Percentiles rank a stretch among this genome's conserved stretches.
Evolutionary conservation across 2,329 filamentous ascomycete species (phyloP).

Genomic region (Cercospora sp.): DNA sequence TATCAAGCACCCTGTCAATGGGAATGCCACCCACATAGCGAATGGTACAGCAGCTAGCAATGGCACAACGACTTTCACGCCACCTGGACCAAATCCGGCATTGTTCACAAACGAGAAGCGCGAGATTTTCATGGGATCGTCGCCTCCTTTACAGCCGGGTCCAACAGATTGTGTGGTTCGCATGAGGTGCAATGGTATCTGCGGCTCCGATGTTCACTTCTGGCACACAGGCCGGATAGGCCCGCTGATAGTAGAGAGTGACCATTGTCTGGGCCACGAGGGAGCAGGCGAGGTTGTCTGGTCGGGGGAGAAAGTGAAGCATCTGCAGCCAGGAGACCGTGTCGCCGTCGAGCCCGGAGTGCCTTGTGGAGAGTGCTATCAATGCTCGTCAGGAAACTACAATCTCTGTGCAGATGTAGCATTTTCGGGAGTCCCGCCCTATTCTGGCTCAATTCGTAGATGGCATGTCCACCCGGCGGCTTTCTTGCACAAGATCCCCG

Average conservation of each 20-base stretch:
- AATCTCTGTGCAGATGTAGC: slow-evolving; percentile 84
- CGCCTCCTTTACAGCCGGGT: slow-evolving; percentile 29
- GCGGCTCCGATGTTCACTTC: slow-evolving; percentile 36
- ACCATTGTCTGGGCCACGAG: slow-evolving; percentile 69
- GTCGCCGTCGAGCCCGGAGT: slow-evolving; percentile 68
- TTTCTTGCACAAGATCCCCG: slow-evolving; percentile 87
- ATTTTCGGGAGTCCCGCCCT: slow-evolving; percentile 87
- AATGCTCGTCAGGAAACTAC: slow-evolving; percentile 79
- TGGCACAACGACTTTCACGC: slow-evolving; percentile 8
- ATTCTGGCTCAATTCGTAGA: slow-evolving; percentile 77
- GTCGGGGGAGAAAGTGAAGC: slow-evolving; percentile 58
- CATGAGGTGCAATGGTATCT: slow-evolving; percentile 36
- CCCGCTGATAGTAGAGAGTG: slow-evolving; percentile 60
- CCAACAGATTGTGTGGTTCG: slow-evolving; percentile 34
- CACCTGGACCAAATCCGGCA: slow-evolving; percentile 29
- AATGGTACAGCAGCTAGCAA: slow-evolving; percentile 19
- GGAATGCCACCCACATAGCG: slow-evolving; percentile 2
- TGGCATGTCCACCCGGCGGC: slow-evolving; percentile 81
- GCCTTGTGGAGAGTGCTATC: slow-evolving; percentile 58
- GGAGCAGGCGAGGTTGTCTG: slow-evolving; percentile 64
- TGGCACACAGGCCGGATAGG: slow-evolving; percentile 58
- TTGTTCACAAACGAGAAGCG: slow-evolving; percentile 34
- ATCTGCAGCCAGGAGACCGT: slow-evolving; percentile 61
- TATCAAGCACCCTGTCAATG: not conserved
- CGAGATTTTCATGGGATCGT: slow-evolving; percentile 33